phyloP scores from a whole-genome alignment of 441 rosid genomes.

The Isatis lusitanica region DNA sequence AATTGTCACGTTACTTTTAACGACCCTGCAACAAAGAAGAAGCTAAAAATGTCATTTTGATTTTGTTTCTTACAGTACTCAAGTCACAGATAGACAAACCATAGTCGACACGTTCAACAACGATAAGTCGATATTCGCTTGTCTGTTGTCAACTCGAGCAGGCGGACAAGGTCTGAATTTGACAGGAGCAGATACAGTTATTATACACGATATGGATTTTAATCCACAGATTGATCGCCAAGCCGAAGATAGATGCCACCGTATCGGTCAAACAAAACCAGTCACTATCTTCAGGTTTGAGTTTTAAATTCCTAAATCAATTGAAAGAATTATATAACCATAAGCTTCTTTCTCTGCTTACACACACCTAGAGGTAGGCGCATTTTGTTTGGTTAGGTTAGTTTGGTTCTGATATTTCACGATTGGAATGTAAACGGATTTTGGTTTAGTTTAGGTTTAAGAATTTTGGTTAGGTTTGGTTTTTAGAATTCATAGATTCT shows the following conservation, averaged over 20 bases:
- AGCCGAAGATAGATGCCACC: constrained; percentile 96
- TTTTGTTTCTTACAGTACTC: constrained; percentile 59
- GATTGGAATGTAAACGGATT: not conserved
- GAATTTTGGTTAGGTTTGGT: not conserved
- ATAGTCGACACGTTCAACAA: constrained; percentile 87
- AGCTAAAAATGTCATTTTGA: constrained; percentile 48
- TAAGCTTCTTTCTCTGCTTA: not conserved
- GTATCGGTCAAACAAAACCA: constrained; percentile 91
- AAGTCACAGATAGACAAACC: constrained; percentile 84
- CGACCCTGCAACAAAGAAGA: constrained; percentile 45
- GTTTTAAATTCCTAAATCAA: not conserved
- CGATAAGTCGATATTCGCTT: constrained; percentile 79
- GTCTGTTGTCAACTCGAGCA: constrained; percentile 86
- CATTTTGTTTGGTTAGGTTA: not conserved
- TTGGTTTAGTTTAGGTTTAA: not conserved
- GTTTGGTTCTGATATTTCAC: not conserved
- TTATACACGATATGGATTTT: constrained; percentile 94
- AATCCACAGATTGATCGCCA: constrained; percentile 96
- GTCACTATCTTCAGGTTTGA: constrained; percentile 84
- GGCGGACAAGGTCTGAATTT: constrained; percentile 98
- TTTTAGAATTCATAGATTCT: too few species aligned
- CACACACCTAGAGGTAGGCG: not conserved
- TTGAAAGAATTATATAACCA: not conserved
- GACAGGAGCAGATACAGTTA: constrained; percentile 88
- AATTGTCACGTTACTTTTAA: not conserved